Conservation (phyloP, 805 yeast species). For the Dipodascopsis uninucleata region DNA sequence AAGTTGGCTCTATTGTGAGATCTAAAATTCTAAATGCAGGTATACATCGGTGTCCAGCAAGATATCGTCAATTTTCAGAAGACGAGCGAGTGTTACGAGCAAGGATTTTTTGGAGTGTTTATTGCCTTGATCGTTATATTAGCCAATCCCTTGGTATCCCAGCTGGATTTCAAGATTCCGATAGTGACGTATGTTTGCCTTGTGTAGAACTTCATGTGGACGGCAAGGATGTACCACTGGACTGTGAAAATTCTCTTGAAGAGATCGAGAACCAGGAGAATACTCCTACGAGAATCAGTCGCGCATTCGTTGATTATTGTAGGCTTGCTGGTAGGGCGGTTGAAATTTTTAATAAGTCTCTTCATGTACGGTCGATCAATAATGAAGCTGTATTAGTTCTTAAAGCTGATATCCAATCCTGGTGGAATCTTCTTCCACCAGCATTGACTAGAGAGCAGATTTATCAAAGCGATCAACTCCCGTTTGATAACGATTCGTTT, state of each 20-base stretch:
- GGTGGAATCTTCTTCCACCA: conserved; percentile 10
- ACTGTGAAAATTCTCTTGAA: not conserved
- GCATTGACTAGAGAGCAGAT: too few species aligned
- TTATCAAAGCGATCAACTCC: not conserved
- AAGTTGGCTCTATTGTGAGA: conserved; percentile 3
- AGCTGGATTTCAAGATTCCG: conserved; percentile 1
- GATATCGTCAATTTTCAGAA: not conserved
- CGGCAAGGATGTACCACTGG: conserved; percentile 1
- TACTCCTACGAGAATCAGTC: conserved; percentile 3
- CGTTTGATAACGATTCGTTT: conserved; percentile 4
- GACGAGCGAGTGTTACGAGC: not conserved
- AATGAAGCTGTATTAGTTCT: not conserved
- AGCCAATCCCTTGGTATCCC: conserved; percentile 7
- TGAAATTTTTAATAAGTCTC: conserved; percentile 1
- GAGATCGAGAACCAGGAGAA: not conserved
- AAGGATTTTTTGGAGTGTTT: conserved; percentile 6
- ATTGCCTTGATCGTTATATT: conserved; percentile 3
- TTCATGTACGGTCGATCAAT: conserved; percentile 1
- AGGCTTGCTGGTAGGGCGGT: conserved; percentile 1
- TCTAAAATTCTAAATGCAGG: conserved; percentile 2
- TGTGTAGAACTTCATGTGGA: conserved; percentile 2
- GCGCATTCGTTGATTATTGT: conserved; percentile 6
- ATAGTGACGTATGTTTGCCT: conserved; percentile 3
- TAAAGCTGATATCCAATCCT: conserved; percentile 3
- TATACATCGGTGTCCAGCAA: conserved; percentile 3